A percentile compares a stretch with the other conserved stretches of the same genome.
Conservation (phyloP, 2,329 filamentous ascomycete species). For the Aspergillus sp. region DNA sequence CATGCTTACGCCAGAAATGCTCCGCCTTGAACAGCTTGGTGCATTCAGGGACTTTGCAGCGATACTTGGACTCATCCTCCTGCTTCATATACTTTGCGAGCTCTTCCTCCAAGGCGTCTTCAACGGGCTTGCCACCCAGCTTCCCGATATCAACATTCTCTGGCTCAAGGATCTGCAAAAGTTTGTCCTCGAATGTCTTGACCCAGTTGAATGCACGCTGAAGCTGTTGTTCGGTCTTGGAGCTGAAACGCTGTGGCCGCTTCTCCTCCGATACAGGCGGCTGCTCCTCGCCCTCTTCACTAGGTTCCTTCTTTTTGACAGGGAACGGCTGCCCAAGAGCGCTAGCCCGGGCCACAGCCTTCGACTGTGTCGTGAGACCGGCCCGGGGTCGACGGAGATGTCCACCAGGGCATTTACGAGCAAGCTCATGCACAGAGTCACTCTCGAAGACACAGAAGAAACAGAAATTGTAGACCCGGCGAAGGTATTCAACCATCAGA, state of each 20-base stretch:
- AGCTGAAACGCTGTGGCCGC: constrained; percentile 68
- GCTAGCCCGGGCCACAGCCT: constrained; percentile 81
- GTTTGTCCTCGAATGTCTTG: constrained; percentile 96
- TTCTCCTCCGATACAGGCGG: constrained; percentile 69
- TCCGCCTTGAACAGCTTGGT: constrained; percentile 97
- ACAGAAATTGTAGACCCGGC: constrained; percentile 97
- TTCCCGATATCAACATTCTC: constrained; percentile 85
- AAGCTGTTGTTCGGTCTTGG: constrained; percentile 86
- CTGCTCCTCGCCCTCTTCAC: constrained; percentile 64
- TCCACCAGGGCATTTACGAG: constrained; percentile 94
- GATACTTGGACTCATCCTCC: constrained; percentile 94
- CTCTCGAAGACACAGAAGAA: constrained; percentile 99
- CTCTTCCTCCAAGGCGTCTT: constrained; percentile 86
- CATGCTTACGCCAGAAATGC: constrained; percentile 96
- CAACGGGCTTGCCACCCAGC: constrained; percentile 81
- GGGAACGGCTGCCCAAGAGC: constrained; percentile 82
- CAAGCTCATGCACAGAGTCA: constrained; percentile 93
- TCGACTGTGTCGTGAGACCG: constrained; percentile 79
- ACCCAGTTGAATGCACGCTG: constrained; percentile 98
- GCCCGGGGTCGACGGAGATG: constrained; percentile 88
- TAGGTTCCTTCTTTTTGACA: constrained; percentile 70
- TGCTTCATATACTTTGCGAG: constrained; percentile 87
- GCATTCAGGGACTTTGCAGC: constrained; percentile 95
- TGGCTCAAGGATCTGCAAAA: constrained; percentile 88
- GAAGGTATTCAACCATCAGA: constrained; percentile 91